Percentiles rank a stretch among this genome's conserved stretches.
Conservation (phyloP, 1,284 basidiomycete species). For the Cystobasidiaceae sp. region DNA sequence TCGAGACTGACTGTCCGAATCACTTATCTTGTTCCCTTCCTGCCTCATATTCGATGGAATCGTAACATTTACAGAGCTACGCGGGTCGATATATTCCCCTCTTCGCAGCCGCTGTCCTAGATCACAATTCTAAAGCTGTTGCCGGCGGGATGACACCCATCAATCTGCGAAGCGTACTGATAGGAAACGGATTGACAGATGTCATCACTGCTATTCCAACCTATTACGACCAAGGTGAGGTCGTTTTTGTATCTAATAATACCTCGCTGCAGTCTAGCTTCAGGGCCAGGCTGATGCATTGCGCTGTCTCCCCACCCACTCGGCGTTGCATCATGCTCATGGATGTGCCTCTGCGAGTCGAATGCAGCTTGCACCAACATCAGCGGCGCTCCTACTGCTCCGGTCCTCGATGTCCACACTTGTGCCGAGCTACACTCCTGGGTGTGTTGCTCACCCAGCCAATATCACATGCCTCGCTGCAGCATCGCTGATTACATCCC, state of each 20-base stretch:
- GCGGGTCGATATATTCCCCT: conserved; percentile 73
- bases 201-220: conserved; percentile 22
- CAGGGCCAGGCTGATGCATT: too few species aligned
- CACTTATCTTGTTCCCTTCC: too few species aligned
- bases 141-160: conserved; percentile 62
- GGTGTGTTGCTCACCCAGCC: neutral
- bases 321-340: neutral
- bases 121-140: conserved; percentile 61
- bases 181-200: conserved; percentile 60
- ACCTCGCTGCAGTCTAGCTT: too few species aligned
- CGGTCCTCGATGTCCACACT: conserved; percentile 18
- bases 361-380: conserved; percentile 20
- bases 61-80: too few species aligned
- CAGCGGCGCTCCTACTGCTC: conserved; percentile 18
- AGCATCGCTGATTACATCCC: neutral
- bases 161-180: conserved; percentile 72
- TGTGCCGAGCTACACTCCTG: conserved; percentile 23
- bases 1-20: neutral
- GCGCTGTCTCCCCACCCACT: too few species aligned
- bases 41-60: too few species aligned
- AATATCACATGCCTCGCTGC: neutral
- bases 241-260: neutral
- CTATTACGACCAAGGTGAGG: conserved; percentile 15
- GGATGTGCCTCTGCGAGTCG: neutral
- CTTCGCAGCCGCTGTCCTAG: conserved; percentile 71